These are phyloP conservation scores for Symbiodinium natans DNA, from an alignment of 73 alveolate genomes.

Conservation along the genomic window DNA sequence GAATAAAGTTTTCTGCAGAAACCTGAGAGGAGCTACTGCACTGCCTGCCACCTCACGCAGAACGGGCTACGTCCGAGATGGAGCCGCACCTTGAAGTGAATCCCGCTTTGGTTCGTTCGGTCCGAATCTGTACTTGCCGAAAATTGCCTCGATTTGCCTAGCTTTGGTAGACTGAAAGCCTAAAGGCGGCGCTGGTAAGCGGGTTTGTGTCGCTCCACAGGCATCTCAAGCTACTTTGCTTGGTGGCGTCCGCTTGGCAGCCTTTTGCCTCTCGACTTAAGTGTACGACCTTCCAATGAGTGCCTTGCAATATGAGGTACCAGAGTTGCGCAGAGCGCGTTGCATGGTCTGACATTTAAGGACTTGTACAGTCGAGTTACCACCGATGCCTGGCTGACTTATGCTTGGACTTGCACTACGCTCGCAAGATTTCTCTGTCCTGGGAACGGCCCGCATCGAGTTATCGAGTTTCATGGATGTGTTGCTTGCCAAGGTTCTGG, in stretches of 20 bases:
- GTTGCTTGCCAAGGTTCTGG: slow-evolving; percentile 28
- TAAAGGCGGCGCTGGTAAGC: too few relatives aligned
- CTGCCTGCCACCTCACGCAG: neutral
- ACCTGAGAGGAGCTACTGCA: neutral
- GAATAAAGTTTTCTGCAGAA: too few relatives aligned
- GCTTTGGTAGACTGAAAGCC: too few relatives aligned
- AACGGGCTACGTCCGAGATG: slow-evolving; percentile 1
- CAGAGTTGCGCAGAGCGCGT: too few relatives aligned
- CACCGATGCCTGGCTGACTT: slow-evolving; percentile 24
- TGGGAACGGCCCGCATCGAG: neutral
- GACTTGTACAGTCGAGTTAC: slow-evolving; percentile 75
- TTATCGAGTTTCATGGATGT: neutral
- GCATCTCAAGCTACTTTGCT: slow-evolving; percentile 60
- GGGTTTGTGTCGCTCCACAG: neutral
- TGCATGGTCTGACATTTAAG: neutral
- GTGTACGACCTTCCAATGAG: too few relatives aligned
- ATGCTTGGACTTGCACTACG: neutral
- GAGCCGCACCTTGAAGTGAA: slow-evolving; percentile 26
- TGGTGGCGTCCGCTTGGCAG: slow-evolving; percentile 74
- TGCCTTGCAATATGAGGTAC: too few relatives aligned
- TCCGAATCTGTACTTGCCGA: neutral
- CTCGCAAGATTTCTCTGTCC: neutral
- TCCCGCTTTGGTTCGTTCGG: neutral
- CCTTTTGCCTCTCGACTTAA: slow-evolving; percentile 59
- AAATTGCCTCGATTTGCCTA: neutral